Percentiles rank a stretch among this genome's conserved stretches.
Evolutionary conservation across 768 basidiomycete species (phyloP).

Genomic region (Collybia mongolica): DNA sequence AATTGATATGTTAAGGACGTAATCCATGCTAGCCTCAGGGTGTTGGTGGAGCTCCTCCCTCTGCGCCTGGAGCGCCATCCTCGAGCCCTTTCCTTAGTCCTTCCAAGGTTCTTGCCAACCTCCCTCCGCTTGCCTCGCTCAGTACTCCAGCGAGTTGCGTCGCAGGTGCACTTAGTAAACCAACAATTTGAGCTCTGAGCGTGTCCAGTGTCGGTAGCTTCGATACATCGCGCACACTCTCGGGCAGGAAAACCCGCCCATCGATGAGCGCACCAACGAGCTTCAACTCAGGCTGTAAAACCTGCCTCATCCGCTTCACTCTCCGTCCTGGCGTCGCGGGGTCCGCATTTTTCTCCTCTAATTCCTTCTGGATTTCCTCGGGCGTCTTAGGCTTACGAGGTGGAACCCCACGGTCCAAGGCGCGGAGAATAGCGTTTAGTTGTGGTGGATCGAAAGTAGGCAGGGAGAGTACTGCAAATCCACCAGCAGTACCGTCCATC

Average conservation of each 20-base stretch:
- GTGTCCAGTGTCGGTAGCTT: constrained; percentile 78
- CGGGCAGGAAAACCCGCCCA: constrained; percentile 61
- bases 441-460: constrained; percentile 73
- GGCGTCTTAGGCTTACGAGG: constrained; percentile 50
- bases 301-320: constrained; percentile 55
- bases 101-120: constrained; percentile 68
- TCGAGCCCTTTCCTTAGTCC: constrained; percentile 57
- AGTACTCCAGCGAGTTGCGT: constrained; percentile 72
- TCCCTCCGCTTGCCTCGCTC: constrained; percentile 67
- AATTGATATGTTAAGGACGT: not conserved
- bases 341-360: constrained; percentile 58
- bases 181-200: constrained; percentile 81
- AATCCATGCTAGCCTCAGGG: constrained; percentile 8
- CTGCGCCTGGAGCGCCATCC: constrained; percentile 17
- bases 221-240: constrained; percentile 60
- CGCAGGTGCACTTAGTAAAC: constrained; percentile 74
- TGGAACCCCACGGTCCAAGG: constrained; percentile 67
- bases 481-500: constrained; percentile 55
- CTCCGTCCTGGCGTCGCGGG: constrained; percentile 70
- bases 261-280: constrained; percentile 83
- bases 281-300: constrained; percentile 61
- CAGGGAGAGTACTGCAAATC: constrained; percentile 63
- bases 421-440: constrained; percentile 62
- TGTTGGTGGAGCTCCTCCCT: constrained; percentile 10
- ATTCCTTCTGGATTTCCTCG: constrained; percentile 47